These are phyloP conservation scores for Cicer arietinum DNA, from an alignment of 306 rosid genomes.

Conservation along the genomic window DNA sequence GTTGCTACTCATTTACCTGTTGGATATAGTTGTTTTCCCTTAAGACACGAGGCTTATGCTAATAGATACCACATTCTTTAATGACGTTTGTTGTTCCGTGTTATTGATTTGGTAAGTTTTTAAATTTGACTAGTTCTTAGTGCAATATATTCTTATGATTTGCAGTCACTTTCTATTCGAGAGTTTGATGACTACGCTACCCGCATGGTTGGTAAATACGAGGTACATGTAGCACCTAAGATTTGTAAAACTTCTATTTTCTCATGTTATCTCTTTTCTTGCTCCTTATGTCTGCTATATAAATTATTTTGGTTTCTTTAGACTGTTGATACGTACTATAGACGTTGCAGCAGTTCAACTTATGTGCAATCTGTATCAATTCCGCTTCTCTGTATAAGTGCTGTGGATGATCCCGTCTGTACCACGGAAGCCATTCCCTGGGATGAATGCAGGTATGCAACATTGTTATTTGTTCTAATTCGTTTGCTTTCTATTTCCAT, in stretches of 20 bases:
- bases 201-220: constrained; percentile 81
- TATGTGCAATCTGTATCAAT: constrained; percentile 79
- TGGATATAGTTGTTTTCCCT: constrained; percentile 27
- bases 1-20: constrained; percentile 6
- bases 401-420: constrained; percentile 97
- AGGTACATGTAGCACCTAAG: constrained; percentile 57
- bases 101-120: constrained; percentile 13
- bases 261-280: constrained; percentile 11
- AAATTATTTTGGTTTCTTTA: constrained; percentile 51
- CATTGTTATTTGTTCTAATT: constrained; percentile 39
- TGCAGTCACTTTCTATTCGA: constrained; percentile 79
- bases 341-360: constrained; percentile 77
- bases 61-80: background rate
- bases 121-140: constrained; percentile 14
- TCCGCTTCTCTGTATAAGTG: constrained; percentile 91
- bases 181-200: constrained; percentile 90
- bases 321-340: constrained; percentile 95
- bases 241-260: constrained; percentile 32
- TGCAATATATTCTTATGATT: constrained; percentile 45
- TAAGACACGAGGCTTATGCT: background rate
- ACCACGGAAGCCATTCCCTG: constrained; percentile 98
- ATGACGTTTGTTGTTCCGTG: constrained; percentile 6
- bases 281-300: constrained; percentile 11
- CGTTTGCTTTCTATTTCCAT: constrained; percentile 29
- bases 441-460: constrained; percentile 95